Evolutionary conservation across 441 rosid species (phyloP).

Genomic region (Pelargonium cotyledonis): DNA sequence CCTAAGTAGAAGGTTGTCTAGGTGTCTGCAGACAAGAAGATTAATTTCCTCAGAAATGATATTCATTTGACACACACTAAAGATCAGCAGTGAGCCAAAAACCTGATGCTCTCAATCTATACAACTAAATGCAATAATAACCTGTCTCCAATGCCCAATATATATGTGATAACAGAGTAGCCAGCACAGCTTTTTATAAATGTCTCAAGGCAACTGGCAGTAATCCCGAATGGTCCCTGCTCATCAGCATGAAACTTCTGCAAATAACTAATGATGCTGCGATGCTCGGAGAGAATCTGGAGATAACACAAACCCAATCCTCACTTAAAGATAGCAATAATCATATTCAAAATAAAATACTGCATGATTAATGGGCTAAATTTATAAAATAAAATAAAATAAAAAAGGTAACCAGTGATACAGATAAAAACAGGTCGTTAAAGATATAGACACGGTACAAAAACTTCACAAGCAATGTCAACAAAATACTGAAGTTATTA

Average conservation of each 20-base stretch:
- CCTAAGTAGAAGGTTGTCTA: constrained; percentile 93
- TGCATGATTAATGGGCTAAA: neutral
- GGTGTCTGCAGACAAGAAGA: constrained; percentile 50
- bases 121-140: constrained; percentile 19
- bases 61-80: neutral
- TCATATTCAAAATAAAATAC: neutral
- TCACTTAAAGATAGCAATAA: neutral
- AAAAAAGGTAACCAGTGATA: neutral
- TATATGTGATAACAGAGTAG: constrained; percentile 93
- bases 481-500: neutral
- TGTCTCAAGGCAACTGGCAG: constrained; percentile 92
- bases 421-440: neutral
- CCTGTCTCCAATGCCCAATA: constrained; percentile 98
- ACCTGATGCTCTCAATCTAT: neutral
- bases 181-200: constrained; percentile 99
- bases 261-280: constrained; percentile 84
- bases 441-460: neutral
- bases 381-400: neutral
- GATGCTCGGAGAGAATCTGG: constrained; percentile 91
- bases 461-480: neutral
- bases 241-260: constrained; percentile 98
- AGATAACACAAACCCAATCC: constrained; percentile 16
- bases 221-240: constrained; percentile 91
- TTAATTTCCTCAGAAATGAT: constrained; percentile 9
- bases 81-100: neutral